phyloP scores from a whole-genome alignment of 75 land plant genomes.

The Picea sitchensis region DNA sequence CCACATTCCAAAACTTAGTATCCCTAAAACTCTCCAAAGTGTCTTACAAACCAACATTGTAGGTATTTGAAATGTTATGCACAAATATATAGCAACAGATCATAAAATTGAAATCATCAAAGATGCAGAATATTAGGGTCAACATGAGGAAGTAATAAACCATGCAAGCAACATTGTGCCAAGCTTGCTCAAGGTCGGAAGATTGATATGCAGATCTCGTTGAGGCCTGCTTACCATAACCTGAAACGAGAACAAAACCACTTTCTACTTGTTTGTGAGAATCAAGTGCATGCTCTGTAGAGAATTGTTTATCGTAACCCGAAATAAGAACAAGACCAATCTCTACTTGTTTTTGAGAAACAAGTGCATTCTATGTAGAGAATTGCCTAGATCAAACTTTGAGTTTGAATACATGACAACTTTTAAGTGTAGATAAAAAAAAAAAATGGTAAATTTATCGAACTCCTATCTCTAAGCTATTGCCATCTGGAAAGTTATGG shows the following conservation, averaged over 20 bases:
- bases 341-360: neutral
- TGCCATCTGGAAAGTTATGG: too few species aligned
- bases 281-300: neutral
- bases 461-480: too few species aligned
- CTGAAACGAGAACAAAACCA: conserved; percentile 9
- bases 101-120: neutral
- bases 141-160: neutral
- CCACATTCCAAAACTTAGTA: too few species aligned
- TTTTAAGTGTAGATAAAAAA: too few species aligned
- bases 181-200: conserved; percentile 36
- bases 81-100: neutral
- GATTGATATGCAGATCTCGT: conserved; percentile 30
- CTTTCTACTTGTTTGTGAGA: neutral
- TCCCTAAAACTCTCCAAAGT: too few species aligned
- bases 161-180: conserved; percentile 32
- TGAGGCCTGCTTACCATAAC: conserved; percentile 31
- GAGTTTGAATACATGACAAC: too few species aligned
- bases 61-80: too few species aligned
- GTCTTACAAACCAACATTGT: too few species aligned
- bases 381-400: too few species aligned
- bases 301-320: conserved; percentile 19
- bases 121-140: neutral
- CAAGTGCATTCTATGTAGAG: neutral
- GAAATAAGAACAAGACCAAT: neutral
- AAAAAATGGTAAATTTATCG: too few species aligned